Base-by-base conservation (phyloP, 108 stramenopile species). In the Skeletonema tropicum region DNA sequence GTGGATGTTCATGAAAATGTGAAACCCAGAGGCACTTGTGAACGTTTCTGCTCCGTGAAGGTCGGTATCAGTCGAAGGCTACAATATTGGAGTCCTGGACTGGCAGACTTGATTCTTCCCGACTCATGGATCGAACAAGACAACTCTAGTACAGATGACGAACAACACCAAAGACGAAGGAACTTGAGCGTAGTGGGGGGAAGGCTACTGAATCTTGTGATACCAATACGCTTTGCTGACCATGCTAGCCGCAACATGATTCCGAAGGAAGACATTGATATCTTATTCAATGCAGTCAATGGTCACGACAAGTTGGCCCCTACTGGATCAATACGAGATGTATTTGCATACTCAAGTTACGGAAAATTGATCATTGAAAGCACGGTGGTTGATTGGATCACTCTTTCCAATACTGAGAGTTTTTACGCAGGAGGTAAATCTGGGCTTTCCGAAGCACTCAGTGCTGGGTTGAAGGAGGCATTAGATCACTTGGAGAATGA, bases 341-440 rank as follows among this genome's bases (percentile, higher is more conserved):
- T 70, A 30, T 82, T 74, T 62, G 31, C 68, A n/a, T 17, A 74
- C 23, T 70, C 66, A 26, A 68, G 65, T 15, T 68, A 74, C 19
- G 82, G 82, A 26, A 12, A 60, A 39, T 31, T 83, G 19, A 61
- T 65, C 4, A 60, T 83, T 23, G 66, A 72, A 38, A 78, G 66
- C 58, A 60, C 25, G 12, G 78, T 83, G 15, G 55, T 52, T 15
- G 71, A 76, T 70, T 83, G 82, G 82, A 83, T 83, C 13, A 49
- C 45, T 9, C 45, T 83, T n/a, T 36, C 58, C 13, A 58, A 75
- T 45, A 75, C 77, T 12, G 75, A 79, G 32, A 48, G 46, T 17
- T 75, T 70, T 32, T 83, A 79, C 31, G 73, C 82, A 14, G 71
- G 70, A 55, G 74, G 74, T 3, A 66, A 83, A 25, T 23, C 33